These are phyloP conservation scores for Starmerella khaoyaiensis DNA, from an alignment of 805 yeast genomes.

Conservation along the genomic window DNA sequence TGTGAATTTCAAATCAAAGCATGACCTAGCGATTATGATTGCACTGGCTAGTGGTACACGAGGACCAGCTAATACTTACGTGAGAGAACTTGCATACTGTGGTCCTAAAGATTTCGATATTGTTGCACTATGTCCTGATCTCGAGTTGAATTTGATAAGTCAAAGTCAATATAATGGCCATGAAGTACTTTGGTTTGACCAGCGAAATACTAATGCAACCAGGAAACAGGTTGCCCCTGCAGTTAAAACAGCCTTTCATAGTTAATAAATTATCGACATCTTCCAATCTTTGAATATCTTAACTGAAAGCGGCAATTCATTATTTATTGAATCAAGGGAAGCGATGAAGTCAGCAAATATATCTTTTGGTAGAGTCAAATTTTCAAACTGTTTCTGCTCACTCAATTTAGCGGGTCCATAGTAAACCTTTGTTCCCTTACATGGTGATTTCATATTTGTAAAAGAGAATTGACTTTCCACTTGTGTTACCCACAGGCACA, in stretches of 20 bases:
- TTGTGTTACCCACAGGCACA: conserved; percentile 39
- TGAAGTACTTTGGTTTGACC: conserved; percentile 29
- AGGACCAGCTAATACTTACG: conserved; percentile 26
- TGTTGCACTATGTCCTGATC: conserved; percentile 11
- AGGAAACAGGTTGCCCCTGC: conserved; percentile 80
- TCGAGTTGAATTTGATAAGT: conserved; percentile 11
- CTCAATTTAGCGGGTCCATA: conserved; percentile 31
- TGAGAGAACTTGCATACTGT: conserved; percentile 34
- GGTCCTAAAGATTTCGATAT: conserved; percentile 26
- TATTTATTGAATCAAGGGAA: too few species aligned
- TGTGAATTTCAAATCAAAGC: conserved; percentile 25
- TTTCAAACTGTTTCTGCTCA: too few species aligned
- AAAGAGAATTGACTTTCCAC: conserved; percentile 28
- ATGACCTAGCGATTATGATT: conserved; percentile 31
- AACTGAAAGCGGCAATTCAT: conserved; percentile 28
- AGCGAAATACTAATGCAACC: conserved; percentile 50
- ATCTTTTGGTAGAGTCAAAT: too few species aligned
- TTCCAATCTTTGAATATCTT: conserved; percentile 24
- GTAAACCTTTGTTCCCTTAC: conserved; percentile 34
- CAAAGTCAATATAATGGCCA: conserved; percentile 3
- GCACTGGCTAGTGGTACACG: conserved; percentile 35
- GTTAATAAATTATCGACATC: conserved; percentile 25
- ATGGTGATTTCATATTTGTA: conserved; percentile 15
- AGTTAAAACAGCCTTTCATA: too few species aligned
- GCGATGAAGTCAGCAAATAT: too few species aligned